Percentiles rank a stretch among this genome's conserved stretches.
These are phyloP conservation scores for Antitrichia curtipendula DNA, from an alignment of 225 moss, liverwort and hornwort genomes.

Conservation along the genomic window DNA sequence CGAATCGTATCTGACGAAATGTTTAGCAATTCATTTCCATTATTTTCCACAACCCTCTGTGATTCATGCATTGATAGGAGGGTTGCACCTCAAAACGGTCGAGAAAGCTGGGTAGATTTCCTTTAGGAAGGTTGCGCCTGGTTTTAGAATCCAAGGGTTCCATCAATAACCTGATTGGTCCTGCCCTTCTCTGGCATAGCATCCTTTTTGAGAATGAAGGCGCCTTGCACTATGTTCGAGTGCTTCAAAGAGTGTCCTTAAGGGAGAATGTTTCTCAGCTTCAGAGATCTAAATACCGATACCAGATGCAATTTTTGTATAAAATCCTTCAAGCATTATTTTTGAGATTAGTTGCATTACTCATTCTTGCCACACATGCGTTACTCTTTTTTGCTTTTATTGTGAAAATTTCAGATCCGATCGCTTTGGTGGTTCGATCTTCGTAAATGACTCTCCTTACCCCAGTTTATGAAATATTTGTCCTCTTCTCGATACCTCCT, in stretches of 20 bases:
- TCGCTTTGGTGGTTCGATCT: neutral
- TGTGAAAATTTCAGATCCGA: neutral
- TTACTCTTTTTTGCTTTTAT: neutral
- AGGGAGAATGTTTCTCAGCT: neutral
- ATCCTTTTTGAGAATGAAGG: neutral
- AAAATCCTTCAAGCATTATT: neutral
- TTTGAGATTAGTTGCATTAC: neutral
- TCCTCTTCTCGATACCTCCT: neutral
- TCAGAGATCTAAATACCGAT: neutral
- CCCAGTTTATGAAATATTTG: neutral
- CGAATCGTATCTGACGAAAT: neutral
- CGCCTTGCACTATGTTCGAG: neutral
- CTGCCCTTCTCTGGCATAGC: neutral
- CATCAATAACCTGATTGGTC: neutral
- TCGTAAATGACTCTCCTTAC: neutral
- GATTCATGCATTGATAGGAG: neutral
- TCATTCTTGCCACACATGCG: neutral
- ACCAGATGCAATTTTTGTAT: neutral
- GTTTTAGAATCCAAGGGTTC: neutral
- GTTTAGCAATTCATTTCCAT: neutral
- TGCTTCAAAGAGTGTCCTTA: neutral
- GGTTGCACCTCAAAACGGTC: neutral
- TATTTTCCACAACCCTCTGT: neutral
- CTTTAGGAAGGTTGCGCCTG: neutral
- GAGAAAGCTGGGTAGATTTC: neutral